phyloP scores from a whole-genome alignment of 2,329 filamentous ascomycete species.

The Stagonosporopsis chrysanthemi region DNA sequence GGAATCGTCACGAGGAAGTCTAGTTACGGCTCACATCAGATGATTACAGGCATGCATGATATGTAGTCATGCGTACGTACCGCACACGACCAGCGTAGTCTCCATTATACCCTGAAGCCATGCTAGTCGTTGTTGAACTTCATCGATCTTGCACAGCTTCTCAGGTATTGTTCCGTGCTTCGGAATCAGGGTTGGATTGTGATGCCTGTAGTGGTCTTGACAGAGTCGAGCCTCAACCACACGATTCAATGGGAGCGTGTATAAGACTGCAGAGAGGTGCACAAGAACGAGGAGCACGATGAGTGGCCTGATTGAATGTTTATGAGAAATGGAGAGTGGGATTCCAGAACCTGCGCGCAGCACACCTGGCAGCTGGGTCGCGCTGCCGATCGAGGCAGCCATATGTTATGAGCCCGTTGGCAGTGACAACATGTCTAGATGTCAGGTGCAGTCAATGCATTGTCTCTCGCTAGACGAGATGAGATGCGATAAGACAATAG shows the following conservation, averaged over 20 bases:
- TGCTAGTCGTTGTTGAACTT: constrained; percentile 60
- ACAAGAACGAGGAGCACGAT: constrained; percentile 43
- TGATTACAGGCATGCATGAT: neutral
- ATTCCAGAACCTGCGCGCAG: constrained; percentile 2
- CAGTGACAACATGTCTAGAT: neutral
- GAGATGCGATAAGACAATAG: constrained; percentile 11
- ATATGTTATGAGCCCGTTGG: neutral
- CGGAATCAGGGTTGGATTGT: constrained; percentile 50
- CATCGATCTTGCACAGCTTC: constrained; percentile 62
- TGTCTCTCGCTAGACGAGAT: too few species aligned
- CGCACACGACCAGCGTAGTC: constrained; percentile 46
- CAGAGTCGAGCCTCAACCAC: constrained; percentile 53
- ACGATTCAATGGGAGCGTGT: constrained; percentile 49
- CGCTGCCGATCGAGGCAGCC: neutral
- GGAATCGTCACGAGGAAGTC: constrained; percentile 48
- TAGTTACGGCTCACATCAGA: constrained; percentile 22
- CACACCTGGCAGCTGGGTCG: neutral
- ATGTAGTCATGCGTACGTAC: constrained; percentile 29
- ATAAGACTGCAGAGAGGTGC: constrained; percentile 44
- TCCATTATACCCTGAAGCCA: constrained; percentile 60
- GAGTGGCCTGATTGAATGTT: constrained; percentile 36
- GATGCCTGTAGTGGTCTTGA: constrained; percentile 56
- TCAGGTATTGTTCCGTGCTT: constrained; percentile 57
- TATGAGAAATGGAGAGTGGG: constrained; percentile 6
- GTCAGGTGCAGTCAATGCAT: neutral